Evolutionary conservation across 225 moss, liverwort and hornwort species (phyloP), one percentile per base, ranked within the genome.

Genomic region (Sphagnum tenellum): DNA sequence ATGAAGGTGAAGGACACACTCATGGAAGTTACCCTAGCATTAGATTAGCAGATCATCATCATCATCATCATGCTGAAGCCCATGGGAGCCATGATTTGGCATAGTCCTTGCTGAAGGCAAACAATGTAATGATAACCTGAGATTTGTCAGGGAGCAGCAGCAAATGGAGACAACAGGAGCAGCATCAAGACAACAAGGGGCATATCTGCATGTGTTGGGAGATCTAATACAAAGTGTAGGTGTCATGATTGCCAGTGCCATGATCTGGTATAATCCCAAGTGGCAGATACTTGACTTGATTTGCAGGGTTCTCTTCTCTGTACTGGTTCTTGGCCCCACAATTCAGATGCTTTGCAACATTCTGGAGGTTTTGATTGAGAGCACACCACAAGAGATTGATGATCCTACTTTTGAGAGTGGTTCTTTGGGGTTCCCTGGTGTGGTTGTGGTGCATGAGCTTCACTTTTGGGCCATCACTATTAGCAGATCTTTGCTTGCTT

Each of bases 401-500:
- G 80, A 88, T 2, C 70, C 66, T 55, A 78, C 79, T n/a, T 79
- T 98, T 60, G 79, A 93, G 75, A 65, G 69, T n/a, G 96, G 96
- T 2, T 68, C 92, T 8, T 63, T 75, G 61, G 74, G 64, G 4
- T 81, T 98, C 13, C 78, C 74, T 12, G 92, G 90, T 56, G 96
- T 98, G 48, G 74, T 85, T 51, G 92, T 87, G 61, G 87, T 98
- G 47, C 96, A 98, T 45, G 96, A 98, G 73, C 90, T 98, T 48
- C 96, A 98, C 73, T 87, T 98, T 64, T 98, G 96, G 96, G 96
- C 96, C 1, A 90, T 98, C 48, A 98, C 92, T 6, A 83, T 98
- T 3, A 92, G 96, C 0, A 98, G 92, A 55, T 86, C 88, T 49
- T 87, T 98, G 12, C 79, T 98, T 7, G 88, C 96, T 52, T 98